Evolutionary conservation across 2,329 filamentous ascomycete species (phyloP).

Genomic region (Zasmidium angulare): DNA sequence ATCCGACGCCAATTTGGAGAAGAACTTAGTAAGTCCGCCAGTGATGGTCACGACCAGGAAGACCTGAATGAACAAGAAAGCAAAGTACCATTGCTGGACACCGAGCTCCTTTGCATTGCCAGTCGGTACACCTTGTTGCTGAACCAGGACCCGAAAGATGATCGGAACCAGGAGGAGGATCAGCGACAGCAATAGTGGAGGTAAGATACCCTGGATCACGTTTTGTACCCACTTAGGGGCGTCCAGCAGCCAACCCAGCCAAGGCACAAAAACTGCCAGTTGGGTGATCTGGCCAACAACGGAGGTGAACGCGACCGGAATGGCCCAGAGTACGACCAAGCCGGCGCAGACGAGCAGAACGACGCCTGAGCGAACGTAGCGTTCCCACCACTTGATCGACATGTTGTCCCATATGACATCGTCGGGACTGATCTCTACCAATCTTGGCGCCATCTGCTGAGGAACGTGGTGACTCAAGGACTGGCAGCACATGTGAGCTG

Average conservation of each 20-base stretch:
- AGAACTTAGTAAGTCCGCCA: slow-evolving; percentile 66
- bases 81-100: slow-evolving; percentile 92
- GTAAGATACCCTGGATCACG: slow-evolving; percentile 81
- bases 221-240: slow-evolving; percentile 63
- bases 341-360: slow-evolving; percentile 66
- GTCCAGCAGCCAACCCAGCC: slow-evolving; percentile 68
- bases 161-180: slow-evolving; percentile 80
- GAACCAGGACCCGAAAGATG: slow-evolving; percentile 71
- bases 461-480: slow-evolving; percentile 86
- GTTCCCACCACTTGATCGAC: slow-evolving; percentile 91
- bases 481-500: slow-evolving; percentile 97
- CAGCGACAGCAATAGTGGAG: slow-evolving; percentile 71
- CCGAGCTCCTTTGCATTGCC: slow-evolving; percentile 74
- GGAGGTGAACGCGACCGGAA: slow-evolving; percentile 86
- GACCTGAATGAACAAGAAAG: slow-evolving; percentile 88
- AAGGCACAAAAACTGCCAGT: slow-evolving; percentile 64
- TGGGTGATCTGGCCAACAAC: slow-evolving; percentile 74
- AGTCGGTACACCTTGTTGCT: slow-evolving; percentile 77
- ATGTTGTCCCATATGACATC: slow-evolving; percentile 98
- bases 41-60: slow-evolving; percentile 91
- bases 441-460: slow-evolving; percentile 86
- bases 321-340: slow-evolving; percentile 85
- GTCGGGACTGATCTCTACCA: slow-evolving; percentile 89
- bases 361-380: slow-evolving; percentile 69
- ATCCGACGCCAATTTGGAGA: slow-evolving; percentile 64